phyloP scores from a whole-genome alignment of 257 asterid species.

The Ajuga chamaepitys region DNA sequence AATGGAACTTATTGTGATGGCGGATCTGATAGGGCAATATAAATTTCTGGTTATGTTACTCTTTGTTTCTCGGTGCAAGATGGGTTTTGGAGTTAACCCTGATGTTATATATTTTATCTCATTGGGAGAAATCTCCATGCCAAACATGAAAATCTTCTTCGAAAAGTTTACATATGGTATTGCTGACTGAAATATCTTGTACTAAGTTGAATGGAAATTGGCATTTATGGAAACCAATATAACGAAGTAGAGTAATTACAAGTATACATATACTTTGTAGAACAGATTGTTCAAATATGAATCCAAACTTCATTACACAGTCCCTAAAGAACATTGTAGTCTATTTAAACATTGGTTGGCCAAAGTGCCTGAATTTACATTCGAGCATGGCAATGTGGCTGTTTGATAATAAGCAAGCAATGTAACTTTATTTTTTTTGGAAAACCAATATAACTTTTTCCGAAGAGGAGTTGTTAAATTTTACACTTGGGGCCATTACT shows the following conservation, averaged over 20 bases:
- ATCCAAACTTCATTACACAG: background rate
- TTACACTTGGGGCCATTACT: conserved; percentile 58
- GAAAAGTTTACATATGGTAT: background rate
- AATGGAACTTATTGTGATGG: background rate
- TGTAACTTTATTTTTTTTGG: no score
- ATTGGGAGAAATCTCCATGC: background rate
- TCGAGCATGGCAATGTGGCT: background rate
- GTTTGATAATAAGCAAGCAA: background rate
- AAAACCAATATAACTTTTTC: no score
- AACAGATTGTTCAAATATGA: background rate
- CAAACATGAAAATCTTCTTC: background rate
- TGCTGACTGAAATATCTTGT: background rate
- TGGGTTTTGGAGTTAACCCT: background rate
- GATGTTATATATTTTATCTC: background rate
- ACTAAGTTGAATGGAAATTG: background rate
- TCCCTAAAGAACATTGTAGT: background rate
- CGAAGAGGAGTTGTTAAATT: no score
- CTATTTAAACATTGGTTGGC: background rate
- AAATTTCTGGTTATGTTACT: background rate
- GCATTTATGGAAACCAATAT: background rate
- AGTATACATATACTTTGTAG: background rate
- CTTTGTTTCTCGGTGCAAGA: background rate
- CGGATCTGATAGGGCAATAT: background rate
- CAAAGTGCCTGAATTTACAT: background rate
- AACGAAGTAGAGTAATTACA: background rate